Evolutionary conservation across 2,329 filamentous ascomycete species (phyloP).

Genomic region (Xylariaceae sp.): DNA sequence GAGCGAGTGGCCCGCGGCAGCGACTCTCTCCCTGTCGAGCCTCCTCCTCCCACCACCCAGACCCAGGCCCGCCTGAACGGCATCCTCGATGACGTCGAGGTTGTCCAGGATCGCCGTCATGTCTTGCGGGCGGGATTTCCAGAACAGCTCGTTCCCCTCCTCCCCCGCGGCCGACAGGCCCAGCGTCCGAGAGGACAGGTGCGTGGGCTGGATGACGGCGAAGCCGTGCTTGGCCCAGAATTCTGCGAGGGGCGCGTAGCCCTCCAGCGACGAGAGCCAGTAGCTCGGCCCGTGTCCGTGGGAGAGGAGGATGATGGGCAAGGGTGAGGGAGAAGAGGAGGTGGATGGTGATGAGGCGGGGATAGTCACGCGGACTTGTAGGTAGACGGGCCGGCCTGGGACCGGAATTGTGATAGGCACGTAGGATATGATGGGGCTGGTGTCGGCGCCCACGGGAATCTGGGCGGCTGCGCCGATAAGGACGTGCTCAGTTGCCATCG

Average conservation of each 20-base stretch:
- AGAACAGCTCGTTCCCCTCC: slow-evolving; percentile 29
- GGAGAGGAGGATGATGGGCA: slow-evolving; percentile 37
- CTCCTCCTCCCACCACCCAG: no score
- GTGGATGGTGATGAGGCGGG: slow-evolving; percentile 30
- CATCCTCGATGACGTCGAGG: slow-evolving; percentile 32
- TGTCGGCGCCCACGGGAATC: slow-evolving; percentile 30
- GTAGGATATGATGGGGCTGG: slow-evolving; percentile 30
- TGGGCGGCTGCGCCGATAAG: slow-evolving; percentile 27
- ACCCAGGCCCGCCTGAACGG: slow-evolving; percentile 30
- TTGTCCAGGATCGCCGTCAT: slow-evolving; percentile 34
- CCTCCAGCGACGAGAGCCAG: slow-evolving; percentile 36
- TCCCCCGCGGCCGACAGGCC: slow-evolving; percentile 15
- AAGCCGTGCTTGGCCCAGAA: slow-evolving; percentile 40
- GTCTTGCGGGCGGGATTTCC: slow-evolving; percentile 30
- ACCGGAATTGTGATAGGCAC: slow-evolving; percentile 28
- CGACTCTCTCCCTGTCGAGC: slow-evolving; percentile 26
- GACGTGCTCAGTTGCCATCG: slow-evolving; percentile 18
- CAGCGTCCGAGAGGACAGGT: slow-evolving; percentile 33
- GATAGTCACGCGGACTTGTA: slow-evolving; percentile 34
- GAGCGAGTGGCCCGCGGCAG: slow-evolving; percentile 36
- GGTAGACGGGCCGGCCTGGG: slow-evolving; percentile 23
- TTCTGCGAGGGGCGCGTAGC: slow-evolving; percentile 36
- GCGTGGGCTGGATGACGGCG: slow-evolving; percentile 39
- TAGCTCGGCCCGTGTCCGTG: slow-evolving; percentile 37
- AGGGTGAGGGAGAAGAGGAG: no score